phyloP scores from a whole-genome alignment of 2,329 filamentous ascomycete species.

The Aspergillus aculeatus region DNA sequence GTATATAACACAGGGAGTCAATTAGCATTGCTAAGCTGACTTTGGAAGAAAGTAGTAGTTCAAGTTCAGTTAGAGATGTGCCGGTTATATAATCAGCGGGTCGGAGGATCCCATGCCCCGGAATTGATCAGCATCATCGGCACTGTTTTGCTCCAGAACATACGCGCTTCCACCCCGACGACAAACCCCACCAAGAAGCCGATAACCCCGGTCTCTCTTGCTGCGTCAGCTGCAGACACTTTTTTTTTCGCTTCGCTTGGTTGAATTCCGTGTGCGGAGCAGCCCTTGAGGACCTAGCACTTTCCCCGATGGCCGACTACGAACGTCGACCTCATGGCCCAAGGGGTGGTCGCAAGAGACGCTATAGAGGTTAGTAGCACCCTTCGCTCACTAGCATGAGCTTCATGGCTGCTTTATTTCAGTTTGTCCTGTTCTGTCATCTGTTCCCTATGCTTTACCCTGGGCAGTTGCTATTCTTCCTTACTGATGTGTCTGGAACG shows the following conservation, averaged over 20 bases:
- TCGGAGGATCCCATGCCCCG: slow-evolving; percentile 20
- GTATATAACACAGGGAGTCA: no score
- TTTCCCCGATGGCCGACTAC: slow-evolving; percentile 52
- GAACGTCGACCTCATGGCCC: slow-evolving; percentile 57
- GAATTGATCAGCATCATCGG: slow-evolving; percentile 1
- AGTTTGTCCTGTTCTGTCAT: background rate
- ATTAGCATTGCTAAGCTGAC: no score
- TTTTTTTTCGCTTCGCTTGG: background rate
- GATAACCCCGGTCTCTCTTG: slow-evolving; percentile 5
- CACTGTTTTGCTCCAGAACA: slow-evolving; percentile 19
- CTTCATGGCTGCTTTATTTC: background rate
- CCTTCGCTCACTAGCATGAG: background rate
- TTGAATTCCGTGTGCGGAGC: background rate
- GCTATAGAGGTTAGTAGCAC: slow-evolving; percentile 66
- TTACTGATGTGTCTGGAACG: background rate
- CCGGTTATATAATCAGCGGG: slow-evolving; percentile 22
- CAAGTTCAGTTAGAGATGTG: background rate
- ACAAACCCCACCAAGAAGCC: slow-evolving; percentile 6
- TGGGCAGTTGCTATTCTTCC: background rate
- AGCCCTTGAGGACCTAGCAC: background rate
- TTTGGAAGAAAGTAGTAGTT: no score
- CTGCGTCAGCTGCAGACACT: background rate
- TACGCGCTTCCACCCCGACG: slow-evolving; percentile 11
- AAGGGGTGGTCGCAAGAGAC: slow-evolving; percentile 64
- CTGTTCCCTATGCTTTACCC: background rate